A percentile compares a stretch with the other conserved stretches of the same genome.
These are phyloP conservation scores for Elaeagnus macrophylla DNA, from an alignment of 306 rosid genomes.

Conservation along the genomic window DNA sequence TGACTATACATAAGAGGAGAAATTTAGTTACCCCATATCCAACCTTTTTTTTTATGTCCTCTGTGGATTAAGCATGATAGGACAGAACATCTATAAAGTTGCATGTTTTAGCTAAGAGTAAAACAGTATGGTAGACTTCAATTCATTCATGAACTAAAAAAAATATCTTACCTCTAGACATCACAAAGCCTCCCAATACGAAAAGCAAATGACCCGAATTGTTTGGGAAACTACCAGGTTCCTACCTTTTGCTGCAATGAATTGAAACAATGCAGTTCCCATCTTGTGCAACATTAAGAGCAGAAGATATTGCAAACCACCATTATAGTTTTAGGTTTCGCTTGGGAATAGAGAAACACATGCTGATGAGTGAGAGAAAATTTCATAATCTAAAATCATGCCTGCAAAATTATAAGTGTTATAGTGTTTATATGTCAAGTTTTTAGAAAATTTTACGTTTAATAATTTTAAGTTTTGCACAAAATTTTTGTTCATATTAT, in stretches of 20 bases:
- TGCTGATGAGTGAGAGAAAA: no score
- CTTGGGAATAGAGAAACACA: no score
- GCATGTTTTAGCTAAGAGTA: neutral
- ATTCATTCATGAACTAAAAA: neutral
- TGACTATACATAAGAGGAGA: constrained; percentile 66
- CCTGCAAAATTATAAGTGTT: no score
- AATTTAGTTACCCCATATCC: constrained; percentile 74
- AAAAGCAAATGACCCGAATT: constrained; percentile 48
- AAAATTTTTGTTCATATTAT: no score
- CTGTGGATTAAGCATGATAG: constrained; percentile 20
- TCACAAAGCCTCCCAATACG: constrained; percentile 52
- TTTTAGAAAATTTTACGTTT: no score
- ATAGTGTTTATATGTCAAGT: no score
- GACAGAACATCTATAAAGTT: constrained; percentile 4
- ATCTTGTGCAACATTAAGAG: constrained; percentile 40
- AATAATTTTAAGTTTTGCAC: no score
- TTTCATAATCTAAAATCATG: no score
- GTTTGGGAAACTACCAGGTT: constrained; percentile 45
- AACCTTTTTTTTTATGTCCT: constrained; percentile 44
- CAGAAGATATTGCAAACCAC: constrained; percentile 46
- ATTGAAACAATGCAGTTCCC: constrained; percentile 58
- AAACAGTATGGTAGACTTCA: no score
- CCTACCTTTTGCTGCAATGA: constrained; percentile 41
- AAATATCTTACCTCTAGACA: constrained; percentile 46
- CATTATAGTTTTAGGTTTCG: no score